Evolutionary conservation across 768 basidiomycete genomes (phyloP).

Genomic region (Boletus huronensis): DNA sequence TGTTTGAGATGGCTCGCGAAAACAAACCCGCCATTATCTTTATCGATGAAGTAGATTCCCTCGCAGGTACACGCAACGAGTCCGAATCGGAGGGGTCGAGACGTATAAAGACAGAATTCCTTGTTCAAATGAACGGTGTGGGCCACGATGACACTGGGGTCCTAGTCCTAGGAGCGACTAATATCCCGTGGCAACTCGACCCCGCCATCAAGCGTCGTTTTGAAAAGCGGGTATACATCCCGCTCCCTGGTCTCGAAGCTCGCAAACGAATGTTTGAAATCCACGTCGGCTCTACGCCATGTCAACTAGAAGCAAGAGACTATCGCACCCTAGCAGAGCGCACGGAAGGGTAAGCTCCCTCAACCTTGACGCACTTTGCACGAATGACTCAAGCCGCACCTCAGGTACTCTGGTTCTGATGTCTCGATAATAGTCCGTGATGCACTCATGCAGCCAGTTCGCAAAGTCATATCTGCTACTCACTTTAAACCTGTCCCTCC

Average conservation of each 20-base stretch:
- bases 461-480: slow-evolving; percentile 92
- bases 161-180: slow-evolving; percentile 94
- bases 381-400: not conserved
- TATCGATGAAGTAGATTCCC: slow-evolving; percentile 96
- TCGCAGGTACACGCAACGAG: slow-evolving; percentile 92
- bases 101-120: slow-evolving; percentile 95
- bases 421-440: slow-evolving; percentile 93
- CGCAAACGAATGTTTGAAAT: slow-evolving; percentile 95
- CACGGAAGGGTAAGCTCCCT: slow-evolving; percentile 68
- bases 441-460: slow-evolving; percentile 97
- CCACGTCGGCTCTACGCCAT: slow-evolving; percentile 91
- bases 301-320: slow-evolving; percentile 73
- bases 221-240: slow-evolving; percentile 98
- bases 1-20: slow-evolving; percentile 95
- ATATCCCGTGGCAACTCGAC: slow-evolving; percentile 98
- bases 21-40: slow-evolving; percentile 98
- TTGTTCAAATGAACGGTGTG: slow-evolving; percentile 99
- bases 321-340: slow-evolving; percentile 76
- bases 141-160: slow-evolving; percentile 97
- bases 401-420: slow-evolving; percentile 88
- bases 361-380: not conserved
- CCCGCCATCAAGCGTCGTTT: slow-evolving; percentile 98
- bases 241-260: slow-evolving; percentile 90
- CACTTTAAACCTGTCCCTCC: slow-evolving; percentile 74
- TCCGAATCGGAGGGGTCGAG: slow-evolving; percentile 97